These are phyloP conservation scores for Suillus americanus DNA, from an alignment of 768 basidiomycete genomes.

Conservation along the genomic window DNA sequence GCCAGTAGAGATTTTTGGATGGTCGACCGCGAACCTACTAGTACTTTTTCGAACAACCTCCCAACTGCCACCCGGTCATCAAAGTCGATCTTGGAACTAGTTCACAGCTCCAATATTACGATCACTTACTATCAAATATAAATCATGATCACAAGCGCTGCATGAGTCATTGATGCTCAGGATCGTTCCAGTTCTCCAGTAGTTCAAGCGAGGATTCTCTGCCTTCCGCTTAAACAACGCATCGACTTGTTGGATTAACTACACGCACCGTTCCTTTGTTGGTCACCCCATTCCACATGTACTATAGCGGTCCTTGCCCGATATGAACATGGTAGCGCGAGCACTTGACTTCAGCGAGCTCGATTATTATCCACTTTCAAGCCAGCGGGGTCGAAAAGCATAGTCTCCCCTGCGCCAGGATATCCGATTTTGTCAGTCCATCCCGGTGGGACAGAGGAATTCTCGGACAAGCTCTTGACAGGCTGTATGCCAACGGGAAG, in stretches of 20 bases:
- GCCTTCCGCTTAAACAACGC: background rate
- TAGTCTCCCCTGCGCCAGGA: background rate
- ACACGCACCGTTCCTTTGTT: constrained; percentile 1
- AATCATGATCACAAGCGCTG: no score
- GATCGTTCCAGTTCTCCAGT: background rate
- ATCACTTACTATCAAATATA: no score
- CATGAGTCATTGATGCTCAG: no score
- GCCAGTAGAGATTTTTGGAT: no score
- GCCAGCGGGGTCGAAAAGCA: background rate
- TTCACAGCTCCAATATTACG: no score
- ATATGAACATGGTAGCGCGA: background rate
- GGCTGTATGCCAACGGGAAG: no score
- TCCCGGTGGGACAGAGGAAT: background rate
- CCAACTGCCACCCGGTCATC: no score
- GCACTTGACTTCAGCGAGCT: background rate
- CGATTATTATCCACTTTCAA: background rate
- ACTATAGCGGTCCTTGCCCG: no score
- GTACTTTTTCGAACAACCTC: no score
- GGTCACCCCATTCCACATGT: no score
- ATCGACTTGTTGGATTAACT: background rate
- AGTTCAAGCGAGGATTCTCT: no score
- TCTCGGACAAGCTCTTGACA: background rate
- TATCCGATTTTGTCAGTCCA: constrained; percentile 3
- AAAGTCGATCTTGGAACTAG: background rate
- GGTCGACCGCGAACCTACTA: no score